Percentiles rank a stretch among this genome's conserved stretches.
phyloP scores from a whole-genome alignment of 2,329 filamentous ascomycete genomes.

The Claviceps lovelessii region DNA sequence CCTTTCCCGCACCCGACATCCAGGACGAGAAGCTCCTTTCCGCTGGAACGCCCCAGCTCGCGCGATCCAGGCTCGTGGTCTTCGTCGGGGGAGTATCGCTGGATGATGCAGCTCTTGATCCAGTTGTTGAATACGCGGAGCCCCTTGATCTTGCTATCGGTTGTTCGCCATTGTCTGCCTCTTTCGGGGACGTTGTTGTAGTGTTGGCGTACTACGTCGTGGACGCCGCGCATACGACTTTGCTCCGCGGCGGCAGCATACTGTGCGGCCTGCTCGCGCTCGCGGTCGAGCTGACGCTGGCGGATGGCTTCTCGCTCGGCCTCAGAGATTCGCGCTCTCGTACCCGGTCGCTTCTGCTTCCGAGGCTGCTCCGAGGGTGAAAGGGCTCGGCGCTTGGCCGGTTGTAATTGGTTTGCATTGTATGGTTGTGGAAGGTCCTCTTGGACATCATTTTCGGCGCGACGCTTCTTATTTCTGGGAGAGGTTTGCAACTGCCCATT shows the following conservation, averaged over 20 bases:
- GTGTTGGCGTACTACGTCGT: slow-evolving; percentile 81
- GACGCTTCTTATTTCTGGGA: slow-evolving; percentile 16
- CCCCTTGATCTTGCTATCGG: slow-evolving; percentile 88
- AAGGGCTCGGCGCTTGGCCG: slow-evolving; percentile 42
- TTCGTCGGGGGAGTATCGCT: slow-evolving; percentile 82
- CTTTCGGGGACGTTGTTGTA: slow-evolving; percentile 94
- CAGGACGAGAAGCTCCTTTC: slow-evolving; percentile 60
- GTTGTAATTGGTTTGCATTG: slow-evolving; percentile 42
- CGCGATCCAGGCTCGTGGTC: slow-evolving; percentile 50
- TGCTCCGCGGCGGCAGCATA: slow-evolving; percentile 23
- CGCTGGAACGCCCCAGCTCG: slow-evolving; percentile 35
- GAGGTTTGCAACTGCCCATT: background rate
- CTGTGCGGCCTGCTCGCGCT: slow-evolving; percentile 26
- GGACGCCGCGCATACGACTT: slow-evolving; percentile 38
- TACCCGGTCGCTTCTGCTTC: slow-evolving; percentile 54
- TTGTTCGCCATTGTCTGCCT: slow-evolving; percentile 86
- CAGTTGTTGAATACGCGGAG: slow-evolving; percentile 95
- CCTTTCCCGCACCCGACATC: slow-evolving; percentile 97
- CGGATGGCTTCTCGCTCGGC: slow-evolving; percentile 54
- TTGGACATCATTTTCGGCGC: slow-evolving; percentile 20
- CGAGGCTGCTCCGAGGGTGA: slow-evolving; percentile 43
- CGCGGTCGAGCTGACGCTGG: slow-evolving; percentile 44
- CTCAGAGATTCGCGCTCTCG: slow-evolving; percentile 51
- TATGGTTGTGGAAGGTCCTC: slow-evolving; percentile 44
- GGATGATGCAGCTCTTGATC: slow-evolving; percentile 94